Evolutionary conservation across 345 rosid species (phyloP).

Genomic region (Hibiscus tridactylites): DNA sequence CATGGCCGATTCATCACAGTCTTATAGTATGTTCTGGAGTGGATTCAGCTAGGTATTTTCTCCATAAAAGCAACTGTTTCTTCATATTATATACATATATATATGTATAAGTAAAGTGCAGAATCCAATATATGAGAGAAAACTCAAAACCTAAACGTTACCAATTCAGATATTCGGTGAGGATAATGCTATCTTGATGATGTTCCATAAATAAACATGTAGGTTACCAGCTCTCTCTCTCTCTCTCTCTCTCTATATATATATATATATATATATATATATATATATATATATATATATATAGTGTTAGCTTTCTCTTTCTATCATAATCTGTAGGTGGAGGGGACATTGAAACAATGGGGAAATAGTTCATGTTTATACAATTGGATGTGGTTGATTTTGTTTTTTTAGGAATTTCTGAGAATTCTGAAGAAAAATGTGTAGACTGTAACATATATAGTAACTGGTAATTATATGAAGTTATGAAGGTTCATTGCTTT

Average conservation of each 20-base stretch:
- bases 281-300: slow-evolving; percentile 2
- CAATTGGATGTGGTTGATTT: background rate
- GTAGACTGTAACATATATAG: background rate
- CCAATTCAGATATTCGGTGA: slow-evolving; percentile 27
- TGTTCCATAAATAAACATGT: slow-evolving; percentile 19
- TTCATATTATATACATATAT: slow-evolving; percentile 13
- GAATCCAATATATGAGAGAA: slow-evolving; percentile 1
- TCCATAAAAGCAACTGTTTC: slow-evolving; percentile 17
- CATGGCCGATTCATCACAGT: slow-evolving; percentile 6
- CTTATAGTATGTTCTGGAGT: background rate
- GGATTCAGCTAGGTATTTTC: slow-evolving; percentile 3
- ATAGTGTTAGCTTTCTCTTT: background rate
- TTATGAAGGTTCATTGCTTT: background rate
- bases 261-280: background rate
- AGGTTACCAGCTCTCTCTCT: background rate
- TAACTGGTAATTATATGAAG: background rate
- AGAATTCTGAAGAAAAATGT: no score
- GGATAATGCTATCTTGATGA: slow-evolving; percentile 12
- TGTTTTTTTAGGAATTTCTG: background rate
- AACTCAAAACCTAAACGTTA: slow-evolving; percentile 21
- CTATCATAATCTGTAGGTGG: background rate
- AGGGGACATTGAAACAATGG: background rate
- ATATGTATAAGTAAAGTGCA: slow-evolving; percentile 14
- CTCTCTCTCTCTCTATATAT: no score
- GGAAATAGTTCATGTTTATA: background rate